phyloP scores from a whole-genome alignment of 2,329 filamentous ascomycete genomes.

The Botrytis cinerea region DNA sequence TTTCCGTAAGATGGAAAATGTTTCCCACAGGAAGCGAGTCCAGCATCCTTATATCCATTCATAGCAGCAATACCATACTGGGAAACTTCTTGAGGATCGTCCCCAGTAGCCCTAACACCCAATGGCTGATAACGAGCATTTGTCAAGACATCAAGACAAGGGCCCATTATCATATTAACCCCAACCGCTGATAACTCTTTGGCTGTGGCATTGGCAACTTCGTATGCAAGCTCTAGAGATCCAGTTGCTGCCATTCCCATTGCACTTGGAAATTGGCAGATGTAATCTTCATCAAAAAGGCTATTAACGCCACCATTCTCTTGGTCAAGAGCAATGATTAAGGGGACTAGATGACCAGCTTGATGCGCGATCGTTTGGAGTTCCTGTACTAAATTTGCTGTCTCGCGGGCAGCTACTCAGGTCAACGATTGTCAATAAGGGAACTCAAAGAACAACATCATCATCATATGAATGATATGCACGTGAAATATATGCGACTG shows the following conservation, averaged over 20 bases:
- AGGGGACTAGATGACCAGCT: slow-evolving; percentile 83
- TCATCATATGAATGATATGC: slow-evolving; percentile 2
- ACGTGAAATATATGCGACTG: slow-evolving; percentile 15
- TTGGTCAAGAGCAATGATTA: slow-evolving; percentile 90
- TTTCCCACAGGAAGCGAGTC: slow-evolving; percentile 86
- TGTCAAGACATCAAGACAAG: slow-evolving; percentile 89
- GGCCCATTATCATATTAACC: slow-evolving; percentile 93
- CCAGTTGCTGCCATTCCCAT: slow-evolving; percentile 97
- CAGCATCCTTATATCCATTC: slow-evolving; percentile 89
- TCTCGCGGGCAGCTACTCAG: slow-evolving; percentile 78
- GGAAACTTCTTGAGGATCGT: slow-evolving; percentile 93
- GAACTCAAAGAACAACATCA: neutral
- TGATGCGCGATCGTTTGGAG: slow-evolving; percentile 89
- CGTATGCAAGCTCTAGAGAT: slow-evolving; percentile 79
- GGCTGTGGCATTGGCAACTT: slow-evolving; percentile 89
- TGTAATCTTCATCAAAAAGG: slow-evolving; percentile 91
- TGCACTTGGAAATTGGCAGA: slow-evolving; percentile 93
- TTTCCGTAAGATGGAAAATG: slow-evolving; percentile 97
- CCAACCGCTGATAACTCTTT: slow-evolving; percentile 91
- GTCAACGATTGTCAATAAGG: slow-evolving; percentile 30
- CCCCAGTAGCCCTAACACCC: slow-evolving; percentile 84
- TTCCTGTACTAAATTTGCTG: slow-evolving; percentile 83
- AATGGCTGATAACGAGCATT: slow-evolving; percentile 90
- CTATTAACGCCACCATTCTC: slow-evolving; percentile 98
- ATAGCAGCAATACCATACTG: slow-evolving; percentile 89